phyloP scores from a whole-genome alignment of 805 yeast genomes.

The Yamadazyma akitaensis region DNA sequence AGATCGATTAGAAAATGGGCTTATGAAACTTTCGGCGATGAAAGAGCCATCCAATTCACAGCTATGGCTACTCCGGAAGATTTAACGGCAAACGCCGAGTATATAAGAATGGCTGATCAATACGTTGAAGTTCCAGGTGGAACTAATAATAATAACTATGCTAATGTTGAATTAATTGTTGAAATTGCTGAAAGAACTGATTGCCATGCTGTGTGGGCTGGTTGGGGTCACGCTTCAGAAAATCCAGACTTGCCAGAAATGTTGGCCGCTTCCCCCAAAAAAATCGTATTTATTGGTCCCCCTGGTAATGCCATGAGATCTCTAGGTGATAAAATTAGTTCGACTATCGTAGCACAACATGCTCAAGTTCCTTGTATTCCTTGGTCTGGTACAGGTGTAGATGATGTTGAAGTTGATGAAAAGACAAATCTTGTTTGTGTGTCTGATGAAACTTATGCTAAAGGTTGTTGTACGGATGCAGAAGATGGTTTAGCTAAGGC shows the following conservation, averaged over 20 bases:
- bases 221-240: constrained; percentile 99
- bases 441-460: constrained; percentile 71
- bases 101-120: constrained; percentile 98
- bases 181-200: constrained; percentile 96
- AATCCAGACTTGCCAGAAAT: constrained; percentile 92
- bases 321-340: constrained; percentile 96
- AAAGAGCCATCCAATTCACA: constrained; percentile 87
- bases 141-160: constrained; percentile 96
- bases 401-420: constrained; percentile 67
- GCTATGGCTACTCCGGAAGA: constrained; percentile 99
- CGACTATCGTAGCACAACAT: constrained; percentile 98
- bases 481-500: constrained; percentile 90
- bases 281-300: constrained; percentile 93
- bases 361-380: constrained; percentile 98
- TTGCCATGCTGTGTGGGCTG: constrained; percentile 99
- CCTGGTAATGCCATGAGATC: constrained; percentile 99
- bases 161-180: constrained; percentile 95
- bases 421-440: constrained; percentile 83
- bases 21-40: constrained; percentile 97
- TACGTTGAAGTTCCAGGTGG: constrained; percentile 99
- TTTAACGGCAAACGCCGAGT: constrained; percentile 93
- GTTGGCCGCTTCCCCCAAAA: constrained; percentile 89
- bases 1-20: constrained; percentile 98
- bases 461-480: constrained; percentile 85
- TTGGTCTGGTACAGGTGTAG: constrained; percentile 99